phyloP scores from a whole-genome alignment of 2,329 filamentous ascomycete species.

The Phialocephala subalpina region DNA sequence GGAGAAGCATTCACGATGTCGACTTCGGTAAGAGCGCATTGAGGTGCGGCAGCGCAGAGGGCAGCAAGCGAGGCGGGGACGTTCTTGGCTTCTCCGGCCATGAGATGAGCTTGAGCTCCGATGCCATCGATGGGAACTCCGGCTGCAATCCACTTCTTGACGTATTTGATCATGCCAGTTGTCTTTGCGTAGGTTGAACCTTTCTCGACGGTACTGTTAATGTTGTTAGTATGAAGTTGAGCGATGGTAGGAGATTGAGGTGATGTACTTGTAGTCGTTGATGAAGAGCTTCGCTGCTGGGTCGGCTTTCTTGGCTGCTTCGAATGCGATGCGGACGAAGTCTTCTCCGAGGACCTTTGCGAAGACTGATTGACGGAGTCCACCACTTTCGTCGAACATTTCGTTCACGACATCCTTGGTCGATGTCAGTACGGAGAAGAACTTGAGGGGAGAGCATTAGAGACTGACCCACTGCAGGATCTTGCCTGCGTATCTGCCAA shows the following conservation, averaged over 20 bases:
- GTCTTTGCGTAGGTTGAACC: constrained; percentile 64
- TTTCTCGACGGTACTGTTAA: constrained; percentile 12
- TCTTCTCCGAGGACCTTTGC: constrained; percentile 73
- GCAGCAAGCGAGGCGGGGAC: constrained; percentile 51
- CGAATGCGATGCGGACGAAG: constrained; percentile 75
- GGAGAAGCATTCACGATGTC: constrained; percentile 68
- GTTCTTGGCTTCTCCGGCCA: constrained; percentile 27
- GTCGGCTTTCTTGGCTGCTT: constrained; percentile 71
- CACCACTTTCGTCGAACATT: constrained; percentile 59
- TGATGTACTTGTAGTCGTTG: constrained; percentile 69
- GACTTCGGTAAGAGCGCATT: constrained; percentile 72
- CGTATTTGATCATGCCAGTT: constrained; percentile 61
- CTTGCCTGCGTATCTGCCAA: constrained; percentile 68
- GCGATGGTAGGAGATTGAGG: constrained; percentile 35
- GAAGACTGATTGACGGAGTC: constrained; percentile 65
- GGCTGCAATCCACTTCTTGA: constrained; percentile 68
- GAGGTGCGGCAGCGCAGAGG: constrained; percentile 61
- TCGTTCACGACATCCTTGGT: constrained; percentile 70
- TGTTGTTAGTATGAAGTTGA: background rate
- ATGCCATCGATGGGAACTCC: constrained; percentile 74
- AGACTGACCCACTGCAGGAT: constrained; percentile 58
- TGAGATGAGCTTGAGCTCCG: constrained; percentile 46
- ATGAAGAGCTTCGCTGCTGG: constrained; percentile 76
- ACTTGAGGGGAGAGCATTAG: background rate
- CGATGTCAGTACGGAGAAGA: background rate